Conservation (phyloP, 2,329 filamentous ascomycete species). For the Drechslera avenae region DNA sequence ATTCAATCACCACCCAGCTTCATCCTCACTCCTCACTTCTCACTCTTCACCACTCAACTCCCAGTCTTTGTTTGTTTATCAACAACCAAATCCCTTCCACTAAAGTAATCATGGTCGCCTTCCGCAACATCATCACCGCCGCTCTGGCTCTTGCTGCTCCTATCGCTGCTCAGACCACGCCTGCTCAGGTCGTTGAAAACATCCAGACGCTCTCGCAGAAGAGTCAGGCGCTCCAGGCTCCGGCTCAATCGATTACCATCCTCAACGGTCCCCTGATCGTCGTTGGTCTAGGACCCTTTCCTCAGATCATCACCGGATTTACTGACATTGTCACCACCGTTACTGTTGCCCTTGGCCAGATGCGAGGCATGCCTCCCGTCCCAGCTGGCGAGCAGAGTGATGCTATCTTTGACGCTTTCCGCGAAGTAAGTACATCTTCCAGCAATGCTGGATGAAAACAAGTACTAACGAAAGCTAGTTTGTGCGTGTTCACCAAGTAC, state of each 20-base stretch:
- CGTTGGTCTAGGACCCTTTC: slow-evolving; percentile 18
- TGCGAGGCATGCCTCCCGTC: slow-evolving; percentile 7
- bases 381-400: slow-evolving; percentile 5
- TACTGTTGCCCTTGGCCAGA: slow-evolving; percentile 11
- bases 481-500: slow-evolving; percentile 21
- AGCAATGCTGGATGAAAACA: rapidly evolving
- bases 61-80: neutral
- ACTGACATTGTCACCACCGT: slow-evolving; percentile 14
- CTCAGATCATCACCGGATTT: slow-evolving; percentile 16
- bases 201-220: slow-evolving; percentile 14
- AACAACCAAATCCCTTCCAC: neutral
- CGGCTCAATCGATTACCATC: slow-evolving; percentile 16
- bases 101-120: slow-evolving; percentile 19
- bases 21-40: slow-evolving; percentile 7
- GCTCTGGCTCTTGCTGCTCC: slow-evolving; percentile 19
- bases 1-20: slow-evolving; percentile 9
- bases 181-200: slow-evolving; percentile 18
- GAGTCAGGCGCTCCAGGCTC: slow-evolving; percentile 15
- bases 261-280: slow-evolving; percentile 16
- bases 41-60: neutral
- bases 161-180: slow-evolving; percentile 6
- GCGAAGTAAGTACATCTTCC: slow-evolving; percentile 6
- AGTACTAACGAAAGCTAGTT: slow-evolving; percentile 11
- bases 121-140: slow-evolving; percentile 20
- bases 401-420: slow-evolving; percentile 21